Base-by-base conservation (phyloP, 768 basidiomycete genomes). In the Leccinellum rugosiceps region DNA sequence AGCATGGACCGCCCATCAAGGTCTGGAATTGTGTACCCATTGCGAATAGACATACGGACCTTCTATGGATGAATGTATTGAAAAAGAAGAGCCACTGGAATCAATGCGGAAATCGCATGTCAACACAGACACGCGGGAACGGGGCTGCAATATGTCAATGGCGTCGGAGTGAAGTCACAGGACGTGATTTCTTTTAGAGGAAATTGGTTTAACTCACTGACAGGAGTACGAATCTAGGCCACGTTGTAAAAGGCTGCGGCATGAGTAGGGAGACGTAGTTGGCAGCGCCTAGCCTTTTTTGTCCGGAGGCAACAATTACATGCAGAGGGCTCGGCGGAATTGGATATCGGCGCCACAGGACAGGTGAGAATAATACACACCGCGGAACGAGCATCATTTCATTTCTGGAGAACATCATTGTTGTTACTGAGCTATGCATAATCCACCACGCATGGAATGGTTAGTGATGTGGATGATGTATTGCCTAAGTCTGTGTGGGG, bases 101-200 rank as follows among this genome's bases (percentile, higher is more conserved):
- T 44, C 45, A 35, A 56, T 58, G 23, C 56, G 66, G 64, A 61
- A 47, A 47, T 59, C 53, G 65, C 66, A 55, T 62, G 65, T 35
- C 58, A 46, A 25, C 23, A 9, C 2, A 35, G 54, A 56, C 67
- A 68, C 44, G 66, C 65, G 60, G 65, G 55, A 62, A 58, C 59
- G 64, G 67, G 60, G 58, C 56, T 56, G 64, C 50, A 63, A 56
- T n/a, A n/a, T 59, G 34, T 32, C 54, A 63, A 54, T 58, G 47
- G 44, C 31, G 30, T 56, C 53, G 46, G 46, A 59, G 48, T 64
- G 64, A 63, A 58, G 19, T 55, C 55, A 52, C 52, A 38, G 56
- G 48, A 59, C 28, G 11, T 1, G 7, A 15, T 52, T 64, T 57
- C 63, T 62, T 57, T 53, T 64, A 58, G 53, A 59, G 61, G 21